A percentile compares a stretch with the other conserved stretches of the same genome.
These are phyloP conservation scores for Corylus heterophylla DNA, from an alignment of 306 rosid species.

Conservation along the genomic window DNA sequence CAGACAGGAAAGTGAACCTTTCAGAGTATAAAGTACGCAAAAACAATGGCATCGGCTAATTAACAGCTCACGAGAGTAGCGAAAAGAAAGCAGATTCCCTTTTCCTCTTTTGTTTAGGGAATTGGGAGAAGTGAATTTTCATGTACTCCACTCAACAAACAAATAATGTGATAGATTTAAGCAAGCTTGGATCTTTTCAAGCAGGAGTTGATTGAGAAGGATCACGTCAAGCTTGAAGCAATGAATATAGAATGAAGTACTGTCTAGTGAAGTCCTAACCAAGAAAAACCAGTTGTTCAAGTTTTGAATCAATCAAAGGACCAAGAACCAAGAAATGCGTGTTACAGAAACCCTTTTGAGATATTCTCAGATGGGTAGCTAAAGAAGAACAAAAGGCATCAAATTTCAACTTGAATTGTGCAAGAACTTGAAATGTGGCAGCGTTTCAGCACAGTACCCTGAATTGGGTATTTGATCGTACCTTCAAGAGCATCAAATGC, in stretches of 20 bases:
- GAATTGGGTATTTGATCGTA: slow-evolving; percentile 20
- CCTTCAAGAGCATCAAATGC: slow-evolving; percentile 49
- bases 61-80: slow-evolving; percentile 71
- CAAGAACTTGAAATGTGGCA: slow-evolving; percentile 40
- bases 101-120: slow-evolving; percentile 53
- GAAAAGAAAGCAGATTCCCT: slow-evolving; percentile 94
- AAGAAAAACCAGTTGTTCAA: slow-evolving; percentile 20
- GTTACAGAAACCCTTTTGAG: slow-evolving; percentile 39
- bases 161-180: slow-evolving; percentile 38
- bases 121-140: slow-evolving; percentile 39
- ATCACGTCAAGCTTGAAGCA: slow-evolving; percentile 32
- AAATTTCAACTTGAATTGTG: slow-evolving; percentile 50
- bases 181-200: slow-evolving; percentile 29
- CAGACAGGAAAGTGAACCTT: slow-evolving; percentile 90
- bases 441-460: slow-evolving; percentile 32
- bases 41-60: slow-evolving; percentile 63
- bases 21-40: slow-evolving; percentile 91
- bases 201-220: slow-evolving; percentile 26
- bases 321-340: slow-evolving; percentile 24
- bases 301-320: slow-evolving; percentile 33
- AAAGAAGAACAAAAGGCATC: slow-evolving; percentile 44
- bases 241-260: slow-evolving; percentile 9
- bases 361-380: slow-evolving; percentile 48
- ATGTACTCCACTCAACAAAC: slow-evolving; percentile 40
- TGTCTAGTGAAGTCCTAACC: slow-evolving; percentile 11